Percentiles rank a stretch among this genome's conserved stretches.
phyloP scores from a whole-genome alignment of 495 filamentous ascomycete genomes.

The Talaromyces wortmannii region DNA sequence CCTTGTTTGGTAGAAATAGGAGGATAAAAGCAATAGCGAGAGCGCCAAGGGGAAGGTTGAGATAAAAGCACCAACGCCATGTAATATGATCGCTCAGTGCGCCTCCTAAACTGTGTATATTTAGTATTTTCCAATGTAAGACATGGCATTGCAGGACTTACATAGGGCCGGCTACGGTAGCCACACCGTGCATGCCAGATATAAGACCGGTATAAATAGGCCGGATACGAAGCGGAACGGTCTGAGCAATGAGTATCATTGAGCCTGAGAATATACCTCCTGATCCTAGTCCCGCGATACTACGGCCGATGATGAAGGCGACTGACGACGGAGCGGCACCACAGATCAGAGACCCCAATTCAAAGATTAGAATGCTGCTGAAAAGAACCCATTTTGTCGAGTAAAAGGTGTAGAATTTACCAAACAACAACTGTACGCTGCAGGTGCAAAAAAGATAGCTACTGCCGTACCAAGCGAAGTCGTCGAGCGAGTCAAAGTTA shows the following conservation, averaged over 20 bases:
- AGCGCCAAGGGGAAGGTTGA: no score
- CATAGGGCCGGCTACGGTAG: conserved; percentile 35
- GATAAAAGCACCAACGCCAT: no score
- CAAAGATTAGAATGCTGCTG: conserved; percentile 14
- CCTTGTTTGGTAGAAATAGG: no score
- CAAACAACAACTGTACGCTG: conserved; percentile 39
- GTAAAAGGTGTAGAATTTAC: conserved; percentile 47
- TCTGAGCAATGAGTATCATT: conserved; percentile 55
- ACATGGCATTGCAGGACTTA: no score
- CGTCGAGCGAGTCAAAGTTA: conserved; percentile 54
- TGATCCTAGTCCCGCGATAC: conserved; percentile 38
- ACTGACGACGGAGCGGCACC: conserved; percentile 21
- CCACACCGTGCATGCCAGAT: conserved; percentile 28
- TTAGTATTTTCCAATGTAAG: no score
- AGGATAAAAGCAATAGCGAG: no score
- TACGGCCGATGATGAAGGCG: conserved; percentile 55
- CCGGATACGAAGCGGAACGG: conserved; percentile 16
- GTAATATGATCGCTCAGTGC: no score
- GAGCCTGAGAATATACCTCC: conserved; percentile 56
- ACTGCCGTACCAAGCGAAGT: conserved; percentile 58
- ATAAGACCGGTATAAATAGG: conserved; percentile 30
- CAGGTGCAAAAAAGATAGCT: not conserved
- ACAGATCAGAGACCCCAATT: conserved; percentile 3
- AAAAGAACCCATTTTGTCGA: conserved; percentile 44
- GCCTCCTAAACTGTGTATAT: no score